phyloP scores from a whole-genome alignment of 441 rosid genomes.

The Arabidopsis lyrata region DNA sequence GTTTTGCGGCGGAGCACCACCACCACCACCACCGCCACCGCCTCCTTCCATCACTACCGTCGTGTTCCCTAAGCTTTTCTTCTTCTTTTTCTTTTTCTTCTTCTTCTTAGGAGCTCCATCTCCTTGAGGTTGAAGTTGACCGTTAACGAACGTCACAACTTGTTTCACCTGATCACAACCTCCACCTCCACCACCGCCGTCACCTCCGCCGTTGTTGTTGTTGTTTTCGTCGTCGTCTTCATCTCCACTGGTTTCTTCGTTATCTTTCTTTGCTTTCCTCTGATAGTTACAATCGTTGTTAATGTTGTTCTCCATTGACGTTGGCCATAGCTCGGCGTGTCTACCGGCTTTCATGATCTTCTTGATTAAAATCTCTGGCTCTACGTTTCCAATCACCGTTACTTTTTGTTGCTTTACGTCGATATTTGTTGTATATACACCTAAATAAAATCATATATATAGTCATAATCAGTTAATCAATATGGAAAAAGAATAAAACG shows the following conservation, averaged over 20 bases:
- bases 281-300: constrained; percentile 45
- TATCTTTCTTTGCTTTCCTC: constrained; percentile 54
- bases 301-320: constrained; percentile 34
- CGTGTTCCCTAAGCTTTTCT: constrained; percentile 44
- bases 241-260: constrained; percentile 52
- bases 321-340: constrained; percentile 88
- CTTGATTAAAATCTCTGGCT: constrained; percentile 64
- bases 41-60: constrained; percentile 43
- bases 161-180: constrained; percentile 48
- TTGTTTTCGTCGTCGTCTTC: constrained; percentile 36
- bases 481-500: not conserved
- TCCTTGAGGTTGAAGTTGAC: constrained; percentile 45
- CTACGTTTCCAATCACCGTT: constrained; percentile 67
- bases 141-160: constrained; percentile 39
- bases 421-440: constrained; percentile 62
- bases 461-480: not conserved
- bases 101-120: constrained; percentile 62
- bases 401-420: constrained; percentile 80
- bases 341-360: constrained; percentile 70
- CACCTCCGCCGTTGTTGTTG: constrained; percentile 28
- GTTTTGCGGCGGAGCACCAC: constrained; percentile 42
- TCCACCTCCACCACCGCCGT: constrained; percentile 35
- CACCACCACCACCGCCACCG: constrained; percentile 40
- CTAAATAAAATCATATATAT: constrained; percentile 46
- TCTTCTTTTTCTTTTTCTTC: constrained; percentile 69